A percentile compares a stretch with the other conserved stretches of the same genome.
phyloP scores from a whole-genome alignment of 129 eudicot species.

The Helianthus tuberosus region DNA sequence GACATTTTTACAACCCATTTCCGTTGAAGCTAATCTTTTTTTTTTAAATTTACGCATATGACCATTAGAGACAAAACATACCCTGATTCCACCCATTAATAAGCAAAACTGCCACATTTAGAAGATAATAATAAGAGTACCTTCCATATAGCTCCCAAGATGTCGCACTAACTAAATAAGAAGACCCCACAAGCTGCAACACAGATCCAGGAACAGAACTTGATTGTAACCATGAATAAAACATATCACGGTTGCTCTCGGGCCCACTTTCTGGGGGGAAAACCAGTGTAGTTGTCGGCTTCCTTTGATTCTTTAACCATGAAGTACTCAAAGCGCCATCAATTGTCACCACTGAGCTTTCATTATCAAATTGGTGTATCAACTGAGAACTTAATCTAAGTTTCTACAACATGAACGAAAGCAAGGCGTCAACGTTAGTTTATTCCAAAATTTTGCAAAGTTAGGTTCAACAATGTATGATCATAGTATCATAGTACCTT shows the following conservation, averaged over 20 bases:
- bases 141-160: conserved; percentile 98
- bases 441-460: not conserved
- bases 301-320: conserved; percentile 79
- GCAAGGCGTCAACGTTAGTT: conserved; percentile 16
- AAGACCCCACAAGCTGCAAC: conserved; percentile 79
- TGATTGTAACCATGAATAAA: conserved; percentile 77
- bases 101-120: conserved; percentile 6
- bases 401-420: conserved; percentile 49
- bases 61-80: not conserved
- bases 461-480: conserved; percentile 4
- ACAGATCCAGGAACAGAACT: conserved; percentile 88
- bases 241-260: conserved; percentile 37
- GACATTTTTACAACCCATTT: not conserved
- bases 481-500: conserved; percentile 54
- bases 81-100: no score
- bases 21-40: conserved; percentile 1
- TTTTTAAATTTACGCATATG: not conserved
- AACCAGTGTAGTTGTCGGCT: conserved; percentile 55
- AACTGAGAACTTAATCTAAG: conserved; percentile 72
- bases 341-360: conserved; percentile 51
- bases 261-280: conserved; percentile 61
- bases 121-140: conserved; percentile 38
- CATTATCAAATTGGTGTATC: conserved; percentile 67
- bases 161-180: conserved; percentile 83
- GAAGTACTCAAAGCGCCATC: conserved; percentile 84